Percentiles rank a stretch among this genome's conserved stretches.
These are phyloP conservation scores for Metarhizium humberi DNA, from an alignment of 2,329 filamentous ascomycete genomes.

Conservation along the genomic window DNA sequence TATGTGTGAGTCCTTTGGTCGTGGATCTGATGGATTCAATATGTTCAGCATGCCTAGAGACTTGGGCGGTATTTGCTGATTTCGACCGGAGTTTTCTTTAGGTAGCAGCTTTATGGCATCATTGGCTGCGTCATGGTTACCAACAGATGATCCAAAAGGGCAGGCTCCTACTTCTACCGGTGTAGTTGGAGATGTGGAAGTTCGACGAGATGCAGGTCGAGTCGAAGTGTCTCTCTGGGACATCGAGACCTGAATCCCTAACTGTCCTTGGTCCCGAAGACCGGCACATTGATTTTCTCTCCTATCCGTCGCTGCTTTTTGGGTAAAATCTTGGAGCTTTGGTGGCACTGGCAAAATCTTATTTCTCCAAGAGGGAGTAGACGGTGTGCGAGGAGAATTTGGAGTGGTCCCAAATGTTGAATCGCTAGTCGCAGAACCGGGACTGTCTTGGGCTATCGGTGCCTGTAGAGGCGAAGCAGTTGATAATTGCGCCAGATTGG, in stretches of 20 bases:
- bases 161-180: slow-evolving; percentile 19
- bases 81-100: slow-evolving; percentile 13
- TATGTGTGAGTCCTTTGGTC: slow-evolving; percentile 10
- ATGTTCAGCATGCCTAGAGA: slow-evolving; percentile 28
- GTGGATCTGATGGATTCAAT: slow-evolving; percentile 26
- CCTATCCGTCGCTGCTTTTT: slow-evolving; percentile 11
- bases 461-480: slow-evolving; percentile 26
- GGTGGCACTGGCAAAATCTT: slow-evolving; percentile 14
- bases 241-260: slow-evolving; percentile 54
- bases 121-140: slow-evolving; percentile 14
- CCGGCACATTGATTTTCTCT: slow-evolving; percentile 46
- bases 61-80: slow-evolving; percentile 16
- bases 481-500: slow-evolving; percentile 25
- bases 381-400: slow-evolving; percentile 25
- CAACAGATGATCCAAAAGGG: slow-evolving; percentile 11
- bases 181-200: slow-evolving; percentile 34
- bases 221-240: slow-evolving; percentile 50
- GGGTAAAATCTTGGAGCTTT: slow-evolving; percentile 13
- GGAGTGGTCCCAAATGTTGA: slow-evolving; percentile 22
- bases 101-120: slow-evolving; percentile 12
- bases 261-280: slow-evolving; percentile 38
- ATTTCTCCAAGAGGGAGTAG: slow-evolving; percentile 22
- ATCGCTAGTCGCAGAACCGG: slow-evolving; percentile 21
- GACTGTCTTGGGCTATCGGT: slow-evolving; percentile 20
- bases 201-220: slow-evolving; percentile 44